Conservation (phyloP, 108 stramenopile genomes). For the Chaetoceros muelleri region DNA sequence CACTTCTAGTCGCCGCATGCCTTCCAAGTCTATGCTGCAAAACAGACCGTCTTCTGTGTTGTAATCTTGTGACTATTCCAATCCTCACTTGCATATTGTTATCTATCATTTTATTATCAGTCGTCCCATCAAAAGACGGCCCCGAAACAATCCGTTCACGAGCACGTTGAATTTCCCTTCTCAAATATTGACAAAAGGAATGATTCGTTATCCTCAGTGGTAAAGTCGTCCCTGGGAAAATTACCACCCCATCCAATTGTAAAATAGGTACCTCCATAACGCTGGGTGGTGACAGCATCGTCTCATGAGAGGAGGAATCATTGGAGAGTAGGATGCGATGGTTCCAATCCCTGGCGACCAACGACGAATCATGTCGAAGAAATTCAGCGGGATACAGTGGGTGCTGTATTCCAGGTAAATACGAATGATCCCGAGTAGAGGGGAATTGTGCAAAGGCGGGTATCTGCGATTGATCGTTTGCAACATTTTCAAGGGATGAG, state of each 20-base stretch:
- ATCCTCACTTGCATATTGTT: conserved; percentile 20
- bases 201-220: conserved; percentile 47
- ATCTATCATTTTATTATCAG: conserved; percentile 18
- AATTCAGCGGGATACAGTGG: conserved; percentile 36
- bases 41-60: conserved; percentile 6
- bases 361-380: conserved; percentile 11
- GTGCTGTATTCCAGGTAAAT: conserved; percentile 40
- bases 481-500: too few species aligned
- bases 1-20: background rate
- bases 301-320: background rate
- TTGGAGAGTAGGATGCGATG: conserved; percentile 4
- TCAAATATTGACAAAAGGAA: conserved; percentile 47
- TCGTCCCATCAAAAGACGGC: conserved; percentile 5
- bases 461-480: too few species aligned
- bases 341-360: too few species aligned
- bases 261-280: conserved; percentile 37
- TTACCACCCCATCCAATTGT: conserved; percentile 54
- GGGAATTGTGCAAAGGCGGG: too few species aligned
- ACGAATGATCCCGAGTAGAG: conserved; percentile 54
- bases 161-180: conserved; percentile 33
- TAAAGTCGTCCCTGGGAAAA: conserved; percentile 59
- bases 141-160: conserved; percentile 12
- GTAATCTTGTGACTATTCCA: conserved; percentile 9
- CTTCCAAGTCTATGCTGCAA: background rate
- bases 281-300: background rate